Conservation (phyloP, 768 basidiomycete genomes). For the Sarcomyxa edulis region DNA sequence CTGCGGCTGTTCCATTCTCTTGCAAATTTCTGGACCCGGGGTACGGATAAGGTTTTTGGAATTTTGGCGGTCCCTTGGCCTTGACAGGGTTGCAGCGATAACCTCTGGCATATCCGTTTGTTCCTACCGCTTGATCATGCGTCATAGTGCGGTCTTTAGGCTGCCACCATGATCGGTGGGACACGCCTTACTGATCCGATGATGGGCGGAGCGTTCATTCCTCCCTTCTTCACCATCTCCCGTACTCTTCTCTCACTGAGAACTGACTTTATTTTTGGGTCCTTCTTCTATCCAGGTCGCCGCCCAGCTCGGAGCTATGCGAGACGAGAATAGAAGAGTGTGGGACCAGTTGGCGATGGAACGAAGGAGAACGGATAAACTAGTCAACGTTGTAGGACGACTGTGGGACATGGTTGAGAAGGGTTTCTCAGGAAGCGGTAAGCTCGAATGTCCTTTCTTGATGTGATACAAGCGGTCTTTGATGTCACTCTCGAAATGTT, state of each 20-base stretch:
- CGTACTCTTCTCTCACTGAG: too few relatives aligned
- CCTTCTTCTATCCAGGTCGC: constrained; percentile 33
- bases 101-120: too few relatives aligned
- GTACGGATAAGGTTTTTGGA: too few relatives aligned
- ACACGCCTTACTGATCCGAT: too few relatives aligned
- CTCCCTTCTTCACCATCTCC: too few relatives aligned
- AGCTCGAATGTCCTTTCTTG: constrained; percentile 20
- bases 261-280: too few relatives aligned
- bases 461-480: background rate
- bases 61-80: too few relatives aligned
- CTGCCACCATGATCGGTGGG: too few relatives aligned
- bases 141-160: too few relatives aligned
- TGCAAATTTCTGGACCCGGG: background rate
- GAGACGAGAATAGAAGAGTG: constrained; percentile 66
- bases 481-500: constrained; percentile 1
- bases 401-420: constrained; percentile 61
- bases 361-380: constrained; percentile 54
- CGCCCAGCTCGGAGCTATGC: constrained; percentile 62
- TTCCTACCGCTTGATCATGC: too few relatives aligned
- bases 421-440: constrained; percentile 49
- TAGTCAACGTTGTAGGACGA: constrained; percentile 51
- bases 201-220: too few relatives aligned
- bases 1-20: constrained; percentile 15
- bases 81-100: too few relatives aligned
- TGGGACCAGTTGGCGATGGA: constrained; percentile 53